phyloP scores from a whole-genome alignment of 1,139 yeast genomes.

The Schwanniomyces etchellsii region DNA sequence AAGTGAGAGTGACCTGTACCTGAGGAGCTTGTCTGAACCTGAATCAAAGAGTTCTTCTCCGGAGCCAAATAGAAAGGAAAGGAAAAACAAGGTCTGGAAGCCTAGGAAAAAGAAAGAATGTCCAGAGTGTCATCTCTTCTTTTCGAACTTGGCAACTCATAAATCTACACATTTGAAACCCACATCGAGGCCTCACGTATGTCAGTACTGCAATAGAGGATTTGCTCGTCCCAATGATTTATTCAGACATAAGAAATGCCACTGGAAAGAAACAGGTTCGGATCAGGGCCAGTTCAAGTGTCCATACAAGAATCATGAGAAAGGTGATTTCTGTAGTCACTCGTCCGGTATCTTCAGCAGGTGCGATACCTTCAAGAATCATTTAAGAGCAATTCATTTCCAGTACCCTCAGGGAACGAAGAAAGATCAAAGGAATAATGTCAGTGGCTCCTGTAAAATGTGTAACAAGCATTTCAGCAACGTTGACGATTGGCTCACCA shows the following conservation, averaged over 20 bases:
- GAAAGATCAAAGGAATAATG: conserved; percentile 66
- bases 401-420: conserved; percentile 84
- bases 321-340: conserved; percentile 55
- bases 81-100: conserved; percentile 17
- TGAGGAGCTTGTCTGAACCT: not conserved
- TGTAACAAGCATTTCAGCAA: conserved; percentile 61
- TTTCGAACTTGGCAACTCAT: conserved; percentile 81
- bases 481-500: conserved; percentile 74
- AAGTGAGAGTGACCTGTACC: no score
- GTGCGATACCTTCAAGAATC: conserved; percentile 89
- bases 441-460: conserved; percentile 69
- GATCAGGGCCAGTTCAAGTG: conserved; percentile 45
- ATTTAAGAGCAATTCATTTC: conserved; percentile 83
- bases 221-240: conserved; percentile 87
- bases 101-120: conserved; percentile 79
- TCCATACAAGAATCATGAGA: conserved; percentile 30
- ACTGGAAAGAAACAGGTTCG: conserved; percentile 62
- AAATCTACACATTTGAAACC: conserved; percentile 75
- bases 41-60: not conserved
- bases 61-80: not conserved
- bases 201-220: conserved; percentile 74
- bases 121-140: conserved; percentile 70
- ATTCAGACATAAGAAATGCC: conserved; percentile 78
- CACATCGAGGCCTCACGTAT: conserved; percentile 69
- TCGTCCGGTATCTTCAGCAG: conserved; percentile 79